A percentile compares a stretch with the other conserved stretches of the same genome.
Conservation (phyloP, 768 basidiomycete genomes). For the Pisolithus microcarpus region DNA sequence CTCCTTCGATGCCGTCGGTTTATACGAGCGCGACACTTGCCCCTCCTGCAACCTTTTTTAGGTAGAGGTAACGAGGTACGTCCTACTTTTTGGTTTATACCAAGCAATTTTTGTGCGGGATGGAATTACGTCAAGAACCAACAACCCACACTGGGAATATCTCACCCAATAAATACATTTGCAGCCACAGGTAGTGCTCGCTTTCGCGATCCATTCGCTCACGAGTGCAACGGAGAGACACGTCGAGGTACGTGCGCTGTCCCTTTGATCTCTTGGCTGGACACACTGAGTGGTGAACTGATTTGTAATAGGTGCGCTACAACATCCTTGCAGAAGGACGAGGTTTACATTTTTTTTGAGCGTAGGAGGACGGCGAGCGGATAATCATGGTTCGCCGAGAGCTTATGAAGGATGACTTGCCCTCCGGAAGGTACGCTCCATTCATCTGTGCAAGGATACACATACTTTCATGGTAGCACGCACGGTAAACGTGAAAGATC, state of each 20-base stretch:
- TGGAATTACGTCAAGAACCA: no score
- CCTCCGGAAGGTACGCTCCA: no score
- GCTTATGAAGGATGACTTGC: constrained; percentile 68
- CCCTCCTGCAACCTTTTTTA: constrained; percentile 92
- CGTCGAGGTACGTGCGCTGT: constrained; percentile 64
- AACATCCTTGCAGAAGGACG: constrained; percentile 69
- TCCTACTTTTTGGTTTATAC: constrained; percentile 1
- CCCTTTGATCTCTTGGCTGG: constrained; percentile 3
- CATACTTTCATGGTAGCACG: no score
- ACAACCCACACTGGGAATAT: constrained; percentile 57
- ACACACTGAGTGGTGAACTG: neutral
- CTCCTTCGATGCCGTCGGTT: constrained; percentile 99
- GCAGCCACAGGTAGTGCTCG: constrained; percentile 70
- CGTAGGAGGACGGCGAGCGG: constrained; percentile 62
- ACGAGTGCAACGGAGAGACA: constrained; percentile 96
- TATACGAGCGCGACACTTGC: constrained; percentile 94
- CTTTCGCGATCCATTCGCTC: constrained; percentile 92
- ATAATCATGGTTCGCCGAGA: constrained; percentile 71
- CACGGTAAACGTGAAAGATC: no score
- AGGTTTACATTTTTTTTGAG: constrained; percentile 34
- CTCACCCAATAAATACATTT: constrained; percentile 70
- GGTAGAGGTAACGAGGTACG: constrained; percentile 98
- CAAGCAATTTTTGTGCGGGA: constrained; percentile 27
- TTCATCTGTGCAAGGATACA: no score
- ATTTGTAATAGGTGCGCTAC: constrained; percentile 28